Base-by-base conservation (phyloP, 2,329 filamentous ascomycete genomes). In the Chrysoporthe deuterocubensis region DNA sequence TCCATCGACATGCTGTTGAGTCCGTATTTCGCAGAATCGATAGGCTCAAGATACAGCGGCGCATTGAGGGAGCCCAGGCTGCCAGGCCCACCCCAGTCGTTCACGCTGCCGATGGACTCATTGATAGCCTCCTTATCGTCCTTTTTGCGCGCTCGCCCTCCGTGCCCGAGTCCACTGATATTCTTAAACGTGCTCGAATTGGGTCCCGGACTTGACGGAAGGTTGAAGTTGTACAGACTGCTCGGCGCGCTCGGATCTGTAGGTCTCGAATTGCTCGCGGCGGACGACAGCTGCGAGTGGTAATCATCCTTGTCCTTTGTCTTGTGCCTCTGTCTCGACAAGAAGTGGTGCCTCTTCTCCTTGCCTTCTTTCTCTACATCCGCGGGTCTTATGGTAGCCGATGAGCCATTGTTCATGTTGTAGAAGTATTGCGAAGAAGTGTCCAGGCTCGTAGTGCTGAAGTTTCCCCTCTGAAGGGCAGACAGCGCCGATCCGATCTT, bases 81-180 rank as follows among this genome's bases (percentile, higher is more conserved):
- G 65, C 83, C 83, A 1, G 86, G 81, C 1, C 84, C 85, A 2
- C 84, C 79, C 85, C 86, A 88, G 64, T 88, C 80, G 57, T 77
- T 75, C 26, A 81, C 67, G 34, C 76, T 77, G 72, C 82, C 78
- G 60, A 76, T 75, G 21, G 81, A 79, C 80, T 87, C 85, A 70
- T 79, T 88, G 68, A 89, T 84, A 7, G 82, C 77, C 66, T 81
- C 84, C 72, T 89, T 88, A 71, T 92, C 90, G 70, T 92, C 90
- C 72, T 91, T 90, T 48, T 92, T 87, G 58, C 94, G 79, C 7
- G 90, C 91, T 54, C 91, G 86, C 1, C 90, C 92, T 54, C 91
- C 92, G 79, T 95, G 92, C 77, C 95, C 92, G 56, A 95, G 82
- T 0, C 91, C 92, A 68, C 92, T 95, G 75, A 96, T 92, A 3